phyloP scores from a whole-genome alignment of 768 basidiomycete species.

The Nidula microcarpa region DNA sequence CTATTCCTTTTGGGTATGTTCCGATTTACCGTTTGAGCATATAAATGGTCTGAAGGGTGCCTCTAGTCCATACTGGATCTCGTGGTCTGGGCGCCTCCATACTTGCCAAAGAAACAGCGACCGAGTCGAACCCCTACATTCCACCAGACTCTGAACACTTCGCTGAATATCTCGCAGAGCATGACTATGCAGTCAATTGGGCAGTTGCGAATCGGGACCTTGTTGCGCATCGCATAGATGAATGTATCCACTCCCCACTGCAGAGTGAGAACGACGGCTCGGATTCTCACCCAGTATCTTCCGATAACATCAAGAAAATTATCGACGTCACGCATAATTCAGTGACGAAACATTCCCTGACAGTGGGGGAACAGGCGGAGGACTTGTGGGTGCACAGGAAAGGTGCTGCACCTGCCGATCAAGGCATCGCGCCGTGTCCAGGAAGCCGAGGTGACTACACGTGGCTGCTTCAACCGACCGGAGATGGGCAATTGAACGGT shows the following conservation, averaged over 20 bases:
- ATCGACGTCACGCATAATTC: conserved; percentile 36
- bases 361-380: conserved; percentile 9
- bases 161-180: conserved; percentile 23
- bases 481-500: conserved; percentile 32
- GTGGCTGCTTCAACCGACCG: conserved; percentile 27
- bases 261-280: not conserved
- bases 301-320: conserved; percentile 8
- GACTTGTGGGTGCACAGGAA: conserved; percentile 35
- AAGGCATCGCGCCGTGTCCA: conserved; percentile 30
- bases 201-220: conserved; percentile 34
- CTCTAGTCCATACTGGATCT: conserved; percentile 33
- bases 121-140: conserved; percentile 31
- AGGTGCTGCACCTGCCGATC: conserved; percentile 32
- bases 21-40: not conserved
- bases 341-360: conserved; percentile 18
- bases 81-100: conserved; percentile 30
- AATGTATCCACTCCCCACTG: conserved; percentile 21
- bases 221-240: conserved; percentile 29
- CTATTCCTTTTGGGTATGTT: conserved; percentile 26
- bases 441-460: conserved; percentile 35
- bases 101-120: conserved; percentile 20
- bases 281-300: not conserved
- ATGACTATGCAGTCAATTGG: conserved; percentile 35
- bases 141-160: conserved; percentile 21
- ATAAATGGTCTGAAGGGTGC: not conserved